Evolutionary conservation across 805 yeast genomes (phyloP).

Genomic region (Starmerella floris): DNA sequence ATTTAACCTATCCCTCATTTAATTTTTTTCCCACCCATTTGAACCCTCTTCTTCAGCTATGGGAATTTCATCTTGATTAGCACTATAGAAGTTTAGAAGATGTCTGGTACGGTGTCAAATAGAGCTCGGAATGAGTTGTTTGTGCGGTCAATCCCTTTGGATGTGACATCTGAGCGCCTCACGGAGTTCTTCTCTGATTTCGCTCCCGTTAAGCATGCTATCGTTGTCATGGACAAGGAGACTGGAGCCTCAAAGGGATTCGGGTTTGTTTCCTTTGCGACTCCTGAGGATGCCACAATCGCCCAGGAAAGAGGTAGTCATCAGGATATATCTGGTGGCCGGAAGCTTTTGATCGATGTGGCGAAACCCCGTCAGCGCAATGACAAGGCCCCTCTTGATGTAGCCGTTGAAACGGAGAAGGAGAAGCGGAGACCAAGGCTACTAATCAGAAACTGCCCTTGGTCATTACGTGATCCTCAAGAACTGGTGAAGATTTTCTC

Average conservation of each 20-base stretch:
- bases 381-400: conserved; percentile 12
- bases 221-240: conserved; percentile 66
- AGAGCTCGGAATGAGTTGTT: conserved; percentile 37
- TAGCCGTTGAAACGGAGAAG: conserved; percentile 14
- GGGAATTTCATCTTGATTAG: background rate
- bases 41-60: background rate
- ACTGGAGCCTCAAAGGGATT: conserved; percentile 72
- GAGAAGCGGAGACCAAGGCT: conserved; percentile 76
- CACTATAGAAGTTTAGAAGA: background rate
- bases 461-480: conserved; percentile 78
- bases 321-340: conserved; percentile 45
- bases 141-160: conserved; percentile 71
- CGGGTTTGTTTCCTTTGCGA: conserved; percentile 84
- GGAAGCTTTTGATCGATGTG: conserved; percentile 60
- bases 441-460: conserved; percentile 84
- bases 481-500: conserved; percentile 56
- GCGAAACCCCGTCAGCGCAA: conserved; percentile 85
- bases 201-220: conserved; percentile 92
- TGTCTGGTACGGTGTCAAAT: background rate
- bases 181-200: conserved; percentile 78
- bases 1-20: conserved; percentile 6
- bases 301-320: conserved; percentile 61
- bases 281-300: conserved; percentile 66
- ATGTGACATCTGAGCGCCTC: conserved; percentile 68
- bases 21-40: conserved; percentile 10